Evolutionary conservation across 2,329 filamentous ascomycete genomes (phyloP), one percentile per base, ranked within the genome.

Genomic region (Talaromyces sp.): DNA sequence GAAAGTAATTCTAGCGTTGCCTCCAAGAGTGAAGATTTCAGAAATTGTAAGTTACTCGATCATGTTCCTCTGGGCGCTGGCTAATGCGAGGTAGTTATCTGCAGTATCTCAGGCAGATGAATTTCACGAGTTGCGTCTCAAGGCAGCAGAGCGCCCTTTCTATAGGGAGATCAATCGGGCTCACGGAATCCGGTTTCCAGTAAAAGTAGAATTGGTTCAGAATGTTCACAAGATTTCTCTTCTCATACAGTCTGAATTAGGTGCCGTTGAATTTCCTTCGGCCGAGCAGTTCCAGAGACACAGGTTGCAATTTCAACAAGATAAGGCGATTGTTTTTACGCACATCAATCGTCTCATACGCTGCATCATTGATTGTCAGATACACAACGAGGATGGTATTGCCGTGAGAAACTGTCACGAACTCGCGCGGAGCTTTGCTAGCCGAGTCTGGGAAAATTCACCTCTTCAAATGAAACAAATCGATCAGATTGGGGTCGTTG

Each of bases 381-480:
- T 89, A 8, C 74, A 79, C 24, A 71, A 77, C 72, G 79, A 81
- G 75, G 92, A 98, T 73, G 89, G 91, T 0, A 76, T 87, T 4
- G 85, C 89, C 1, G 84, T 87, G 1, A 85, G 85, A 33, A 87
- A 88, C 67, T 90, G 90, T 6, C 83, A 98, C 1, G 90, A 94
- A 72, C 84, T 98, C 6, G 85, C 90, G 57, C 85, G 94, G 64
- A 92, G 91, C 68, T 79, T 98, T 60, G 85, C 87, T 24, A 90
- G 93, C 1, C 86, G 85, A 66, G 84, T 84, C 1, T 97, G 93
- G 95, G 95, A 99, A 72, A 88, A 90, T 39, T 90, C 88, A 2
- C 86, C 91, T 0, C 82, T 90, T 24, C 91, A 97, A 69, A 85
- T 99, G 72, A 90, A 90, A 66, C 94, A 98, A 74, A 84, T 99